Evolutionary conservation across 768 basidiomycete species (phyloP), one percentile per base, ranked within the genome.

Genomic region (Chiua virens): DNA sequence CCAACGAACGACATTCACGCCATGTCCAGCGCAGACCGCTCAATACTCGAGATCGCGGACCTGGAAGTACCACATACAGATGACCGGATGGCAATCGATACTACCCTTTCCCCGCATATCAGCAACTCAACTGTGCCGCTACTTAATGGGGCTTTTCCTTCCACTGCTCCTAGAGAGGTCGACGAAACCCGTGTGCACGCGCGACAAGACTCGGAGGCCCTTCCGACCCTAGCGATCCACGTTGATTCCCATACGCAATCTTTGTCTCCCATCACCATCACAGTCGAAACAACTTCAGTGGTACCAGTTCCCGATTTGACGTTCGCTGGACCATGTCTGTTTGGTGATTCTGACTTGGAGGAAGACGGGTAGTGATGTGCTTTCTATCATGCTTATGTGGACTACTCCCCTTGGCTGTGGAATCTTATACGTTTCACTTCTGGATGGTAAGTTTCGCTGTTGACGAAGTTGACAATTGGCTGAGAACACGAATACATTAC

Each of bases 271-370:
- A 17, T 34, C 23, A 17, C 30, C 10, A 30, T 15, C 13, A 2
- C 36, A n/a, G 36, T 27, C 8, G 44, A 36, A n/a, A 35, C 25
- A 30, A 42, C 42, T 4, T 8, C 37, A 17, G 21, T 20, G 11
- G 47, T 41, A 34, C 30, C 32, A 18, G 53, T 53, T 22, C 18
- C 34, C 5, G 55, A 58, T 23, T 25, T 46, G 39, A 43, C 37
- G 5, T 62, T 58, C 32, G 54, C 55, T 14, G 68, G 66, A 20
- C 66, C 66, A 13, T 64, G 66, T 52, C 57, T 68, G 21, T 68
- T 68, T 49, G 52, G 47, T 44, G 66, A 68, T 17, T 70, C 66
- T 37, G 66, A 68, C 45, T 28, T 63, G 41, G 66, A 61, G 20
- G 68, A 68, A 27, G 63, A 65, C n/a, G 57, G 45, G 41, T 66